Base-by-base conservation (phyloP, 1,284 basidiomycete genomes). In the Trichosporon ovoides region DNA sequence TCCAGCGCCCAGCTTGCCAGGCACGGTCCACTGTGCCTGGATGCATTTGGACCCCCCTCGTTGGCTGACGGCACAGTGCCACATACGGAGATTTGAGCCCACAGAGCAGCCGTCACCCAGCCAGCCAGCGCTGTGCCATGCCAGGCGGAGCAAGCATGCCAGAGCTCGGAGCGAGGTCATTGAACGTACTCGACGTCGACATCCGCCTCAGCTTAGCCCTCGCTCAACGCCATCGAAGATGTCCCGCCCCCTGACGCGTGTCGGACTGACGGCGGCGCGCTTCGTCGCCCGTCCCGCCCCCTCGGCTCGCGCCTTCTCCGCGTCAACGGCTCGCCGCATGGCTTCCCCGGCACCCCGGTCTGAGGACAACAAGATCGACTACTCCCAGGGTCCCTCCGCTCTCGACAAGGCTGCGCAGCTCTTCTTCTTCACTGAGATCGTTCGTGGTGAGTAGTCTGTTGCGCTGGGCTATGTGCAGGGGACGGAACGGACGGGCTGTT, bases 401-500 rank as follows among this genome's bases (percentile, higher is more conserved):
- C 81, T 97, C 54, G 91, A 98, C 82, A 98, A 98, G 80, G 94
- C 95, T 38, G 87, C 89, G 49, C 89, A 95, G 77, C 75, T 97
- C 53, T 98, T 98, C 83, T 98, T 99, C 84, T 93, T 99, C 77
- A 98, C 95, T 61, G 96, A 99, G 80, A 97, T 98, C 69, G 80
- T 95, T 66, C 83, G 95, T 81, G 94, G 94, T 92, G 71, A 66
- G 83, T 76, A 34, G 14, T 4, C 11, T 24, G 9, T 14, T 7
- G 14, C 34, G 34, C 34, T 14, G n/a, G n/a, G n/a, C n/a, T 37
- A n/a, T 37, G 40, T 7, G 12, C 22, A 13, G 14, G 24, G 40
- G 6, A 16, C 14, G 24, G 40, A 16, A 9, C 3, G 38, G 18
- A 6, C 9, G 19, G 22, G 38, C 12, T 10, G 11, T 6, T 43